phyloP scores from a whole-genome alignment of 805 yeast genomes.

The Monosporozyma yasuniensis region DNA sequence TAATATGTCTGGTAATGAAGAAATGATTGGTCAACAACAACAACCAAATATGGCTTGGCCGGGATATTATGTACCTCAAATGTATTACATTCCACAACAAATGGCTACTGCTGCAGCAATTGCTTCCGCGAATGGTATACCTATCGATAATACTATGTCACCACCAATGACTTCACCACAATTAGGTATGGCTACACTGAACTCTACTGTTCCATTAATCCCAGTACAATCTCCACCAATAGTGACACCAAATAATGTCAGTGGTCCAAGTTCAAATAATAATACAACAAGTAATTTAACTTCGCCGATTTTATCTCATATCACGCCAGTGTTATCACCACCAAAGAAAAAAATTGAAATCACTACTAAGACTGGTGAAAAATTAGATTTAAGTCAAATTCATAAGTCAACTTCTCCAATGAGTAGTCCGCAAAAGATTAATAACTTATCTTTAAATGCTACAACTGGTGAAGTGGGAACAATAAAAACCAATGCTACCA shows the following conservation, averaged over 20 bases:
- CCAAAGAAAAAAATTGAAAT: slow-evolving; percentile 24
- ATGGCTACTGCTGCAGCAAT: slow-evolving; percentile 8
- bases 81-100: slow-evolving; percentile 23
- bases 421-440: slow-evolving; percentile 1
- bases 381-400: slow-evolving; percentile 21
- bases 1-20: background rate
- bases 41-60: slow-evolving; percentile 20
- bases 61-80: slow-evolving; percentile 18
- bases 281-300: background rate
- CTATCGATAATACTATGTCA: background rate
- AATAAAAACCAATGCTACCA: slow-evolving; percentile 1
- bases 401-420: slow-evolving; percentile 7
- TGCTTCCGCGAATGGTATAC: slow-evolving; percentile 1
- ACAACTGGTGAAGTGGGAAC: background rate
- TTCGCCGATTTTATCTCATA: background rate
- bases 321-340: slow-evolving; percentile 6
- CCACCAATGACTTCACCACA: slow-evolving; percentile 1
- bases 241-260: background rate
- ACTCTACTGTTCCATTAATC: background rate
- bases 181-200: background rate
- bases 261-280: background rate
- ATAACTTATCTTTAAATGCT: background rate
- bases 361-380: slow-evolving; percentile 29
- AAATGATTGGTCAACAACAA: background rate
- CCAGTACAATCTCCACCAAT: background rate